Evolutionary conservation across 129 eudicot genomes (phyloP).

Genomic region (Pulicaria dysenterica): DNA sequence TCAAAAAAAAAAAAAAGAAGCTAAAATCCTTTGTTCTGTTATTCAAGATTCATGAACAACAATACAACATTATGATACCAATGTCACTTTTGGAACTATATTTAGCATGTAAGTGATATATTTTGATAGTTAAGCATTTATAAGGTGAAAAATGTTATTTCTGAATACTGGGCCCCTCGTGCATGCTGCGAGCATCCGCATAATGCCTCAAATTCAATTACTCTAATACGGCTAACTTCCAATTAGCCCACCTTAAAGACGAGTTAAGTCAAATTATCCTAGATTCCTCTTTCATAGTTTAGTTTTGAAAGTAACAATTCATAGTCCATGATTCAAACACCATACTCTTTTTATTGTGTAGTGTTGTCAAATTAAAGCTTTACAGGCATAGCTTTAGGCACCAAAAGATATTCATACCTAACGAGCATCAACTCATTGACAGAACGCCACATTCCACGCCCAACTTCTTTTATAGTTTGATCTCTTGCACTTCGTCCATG

Average conservation of each 20-base stretch:
- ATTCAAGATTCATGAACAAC: too few species aligned
- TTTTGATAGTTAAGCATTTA: too few species aligned
- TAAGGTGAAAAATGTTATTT: too few species aligned
- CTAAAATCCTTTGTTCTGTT: too few species aligned
- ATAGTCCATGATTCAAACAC: slow-evolving; percentile 2
- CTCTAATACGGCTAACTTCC: too few species aligned
- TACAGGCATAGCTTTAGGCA: neutral
- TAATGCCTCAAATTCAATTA: too few species aligned
- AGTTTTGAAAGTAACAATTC: neutral
- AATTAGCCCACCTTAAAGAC: neutral
- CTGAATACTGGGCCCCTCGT: too few species aligned
- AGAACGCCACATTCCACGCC: slow-evolving; percentile 99
- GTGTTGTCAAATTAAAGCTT: slow-evolving; percentile 12
- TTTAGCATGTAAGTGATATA: too few species aligned
- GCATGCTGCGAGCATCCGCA: too few species aligned
- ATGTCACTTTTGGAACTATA: too few species aligned
- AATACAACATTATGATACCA: too few species aligned
- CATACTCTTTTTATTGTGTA: slow-evolving; percentile 17
- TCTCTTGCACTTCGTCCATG: slow-evolving; percentile 96
- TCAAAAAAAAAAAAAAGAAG: too few species aligned
- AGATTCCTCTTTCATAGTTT: slow-evolving; percentile 5
- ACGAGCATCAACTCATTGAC: slow-evolving; percentile 88
- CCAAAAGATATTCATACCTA: slow-evolving; percentile 51
- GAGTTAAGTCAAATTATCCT: neutral
- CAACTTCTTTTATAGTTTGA: slow-evolving; percentile 68